Percentiles rank a stretch among this genome's conserved stretches.
Conservation (phyloP, 2,329 filamentous ascomycete species). For the Trichophyton equinum region DNA sequence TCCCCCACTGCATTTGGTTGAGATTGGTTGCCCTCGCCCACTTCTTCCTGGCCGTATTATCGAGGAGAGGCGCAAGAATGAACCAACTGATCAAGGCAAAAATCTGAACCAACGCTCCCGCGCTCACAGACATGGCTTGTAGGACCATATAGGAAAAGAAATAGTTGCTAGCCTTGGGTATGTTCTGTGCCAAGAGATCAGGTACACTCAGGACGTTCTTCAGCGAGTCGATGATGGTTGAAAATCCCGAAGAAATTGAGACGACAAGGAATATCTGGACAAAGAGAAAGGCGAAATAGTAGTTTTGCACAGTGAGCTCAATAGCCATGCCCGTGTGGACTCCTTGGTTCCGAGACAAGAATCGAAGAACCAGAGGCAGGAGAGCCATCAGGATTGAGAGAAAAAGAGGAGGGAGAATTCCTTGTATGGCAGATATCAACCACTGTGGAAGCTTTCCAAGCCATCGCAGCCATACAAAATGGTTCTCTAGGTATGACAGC, state of each 20-base stretch:
- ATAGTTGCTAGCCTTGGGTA: constrained; percentile 84
- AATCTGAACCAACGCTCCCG: constrained; percentile 75
- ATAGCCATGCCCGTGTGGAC: constrained; percentile 69
- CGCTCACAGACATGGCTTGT: constrained; percentile 81
- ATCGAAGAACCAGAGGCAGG: constrained; percentile 64
- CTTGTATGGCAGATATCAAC: constrained; percentile 59
- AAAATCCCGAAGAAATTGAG: constrained; percentile 66
- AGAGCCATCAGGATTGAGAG: constrained; percentile 68
- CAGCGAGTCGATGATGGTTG: constrained; percentile 51
- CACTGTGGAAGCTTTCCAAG: constrained; percentile 49
- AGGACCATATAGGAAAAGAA: constrained; percentile 99
- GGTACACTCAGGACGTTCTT: constrained; percentile 58
- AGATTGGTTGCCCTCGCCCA: constrained; percentile 74
- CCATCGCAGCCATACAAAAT: constrained; percentile 58
- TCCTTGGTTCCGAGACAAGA: constrained; percentile 62
- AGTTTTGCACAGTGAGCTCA: constrained; percentile 74
- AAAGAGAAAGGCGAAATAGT: constrained; percentile 90
- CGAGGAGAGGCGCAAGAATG: constrained; percentile 63
- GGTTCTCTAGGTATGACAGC: constrained; percentile 53
- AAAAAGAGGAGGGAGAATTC: constrained; percentile 70
- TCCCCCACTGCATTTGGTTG: constrained; percentile 72
- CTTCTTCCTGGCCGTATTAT: constrained; percentile 70
- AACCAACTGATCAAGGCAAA: constrained; percentile 71
- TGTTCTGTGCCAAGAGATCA: constrained; percentile 57
- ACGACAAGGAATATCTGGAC: constrained; percentile 91